Conservation (phyloP, 2,329 filamentous ascomycete genomes). For the Arthrobotrys musiformis region DNA sequence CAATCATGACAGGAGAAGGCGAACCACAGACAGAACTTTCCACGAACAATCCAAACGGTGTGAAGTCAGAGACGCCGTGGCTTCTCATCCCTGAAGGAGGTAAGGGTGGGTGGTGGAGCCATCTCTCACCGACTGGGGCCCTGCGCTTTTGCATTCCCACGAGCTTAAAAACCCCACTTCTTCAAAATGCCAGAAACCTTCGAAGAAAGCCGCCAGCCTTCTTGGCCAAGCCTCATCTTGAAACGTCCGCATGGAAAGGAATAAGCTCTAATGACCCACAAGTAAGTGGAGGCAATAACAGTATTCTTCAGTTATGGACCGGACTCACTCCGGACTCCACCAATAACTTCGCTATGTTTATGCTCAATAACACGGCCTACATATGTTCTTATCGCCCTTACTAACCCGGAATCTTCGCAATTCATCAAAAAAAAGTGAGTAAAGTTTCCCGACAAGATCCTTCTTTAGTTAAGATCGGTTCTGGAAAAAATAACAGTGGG, state of each 20-base stretch:
- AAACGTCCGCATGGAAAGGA: slow-evolving; percentile 47
- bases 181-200: slow-evolving; percentile 20
- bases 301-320: slow-evolving; percentile 21
- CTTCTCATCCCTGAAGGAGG: slow-evolving; percentile 48
- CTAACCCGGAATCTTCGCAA: slow-evolving; percentile 13
- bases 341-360: no score
- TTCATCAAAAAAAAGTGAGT: background rate
- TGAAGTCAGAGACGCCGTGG: slow-evolving; percentile 49
- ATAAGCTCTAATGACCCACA: slow-evolving; percentile 42
- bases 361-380: slow-evolving; percentile 20
- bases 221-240: slow-evolving; percentile 34
- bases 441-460: background rate
- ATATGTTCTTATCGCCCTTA: slow-evolving; percentile 4
- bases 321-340: slow-evolving; percentile 27
- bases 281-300: slow-evolving; percentile 21
- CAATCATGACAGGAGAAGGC: slow-evolving; percentile 31
- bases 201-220: slow-evolving; percentile 31
- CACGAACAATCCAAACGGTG: slow-evolving; percentile 25
- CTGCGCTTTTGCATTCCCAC: slow-evolving; percentile 38
- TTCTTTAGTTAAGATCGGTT: background rate
- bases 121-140: slow-evolving; percentile 29
- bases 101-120: slow-evolving; percentile 45
- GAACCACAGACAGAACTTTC: slow-evolving; percentile 15
- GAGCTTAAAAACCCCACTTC: slow-evolving; percentile 25
- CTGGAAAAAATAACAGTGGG: background rate